Conservation (phyloP, 2,329 filamentous ascomycete species). For the Dactylellina drechsleri region DNA sequence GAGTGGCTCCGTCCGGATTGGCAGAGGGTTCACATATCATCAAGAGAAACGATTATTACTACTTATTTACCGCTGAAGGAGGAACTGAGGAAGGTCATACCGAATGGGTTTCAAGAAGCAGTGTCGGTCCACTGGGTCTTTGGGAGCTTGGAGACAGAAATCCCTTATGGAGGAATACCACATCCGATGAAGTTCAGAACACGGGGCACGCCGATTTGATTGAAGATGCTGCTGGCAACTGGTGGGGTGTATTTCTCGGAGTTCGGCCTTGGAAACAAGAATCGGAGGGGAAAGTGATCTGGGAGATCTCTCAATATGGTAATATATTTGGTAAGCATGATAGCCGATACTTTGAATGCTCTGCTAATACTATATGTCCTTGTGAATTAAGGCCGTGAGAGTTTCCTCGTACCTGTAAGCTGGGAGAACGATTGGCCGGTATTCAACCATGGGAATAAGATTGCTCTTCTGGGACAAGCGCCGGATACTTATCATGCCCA, state of each 20-base stretch:
- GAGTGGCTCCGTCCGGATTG: constrained; percentile 60
- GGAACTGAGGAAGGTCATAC: constrained; percentile 71
- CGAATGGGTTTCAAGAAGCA: constrained; percentile 71
- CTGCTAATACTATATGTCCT: constrained; percentile 21
- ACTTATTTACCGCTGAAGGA: constrained; percentile 70
- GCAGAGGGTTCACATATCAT: constrained; percentile 71
- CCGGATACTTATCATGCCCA: constrained; percentile 34
- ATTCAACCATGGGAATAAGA: constrained; percentile 65
- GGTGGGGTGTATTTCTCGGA: constrained; percentile 65
- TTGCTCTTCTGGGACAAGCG: constrained; percentile 60
- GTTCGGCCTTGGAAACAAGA: constrained; percentile 52
- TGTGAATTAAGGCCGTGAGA: constrained; percentile 63
- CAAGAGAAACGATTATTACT: constrained; percentile 70
- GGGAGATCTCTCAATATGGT: constrained; percentile 53
- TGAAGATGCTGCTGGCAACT: constrained; percentile 64
- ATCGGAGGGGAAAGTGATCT: constrained; percentile 29
- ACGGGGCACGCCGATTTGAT: constrained; percentile 67
- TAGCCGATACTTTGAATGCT: not conserved
- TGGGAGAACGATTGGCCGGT: constrained; percentile 68
- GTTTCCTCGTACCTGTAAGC: constrained; percentile 66
- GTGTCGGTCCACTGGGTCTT: constrained; percentile 37
- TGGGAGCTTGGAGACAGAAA: constrained; percentile 68
- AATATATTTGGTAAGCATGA: not conserved
- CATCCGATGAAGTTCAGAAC: constrained; percentile 63
- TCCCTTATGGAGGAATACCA: constrained; percentile 63